Evolutionary conservation across 1,284 basidiomycete genomes (phyloP).

Genomic region (Schizopora paradoxa): DNA sequence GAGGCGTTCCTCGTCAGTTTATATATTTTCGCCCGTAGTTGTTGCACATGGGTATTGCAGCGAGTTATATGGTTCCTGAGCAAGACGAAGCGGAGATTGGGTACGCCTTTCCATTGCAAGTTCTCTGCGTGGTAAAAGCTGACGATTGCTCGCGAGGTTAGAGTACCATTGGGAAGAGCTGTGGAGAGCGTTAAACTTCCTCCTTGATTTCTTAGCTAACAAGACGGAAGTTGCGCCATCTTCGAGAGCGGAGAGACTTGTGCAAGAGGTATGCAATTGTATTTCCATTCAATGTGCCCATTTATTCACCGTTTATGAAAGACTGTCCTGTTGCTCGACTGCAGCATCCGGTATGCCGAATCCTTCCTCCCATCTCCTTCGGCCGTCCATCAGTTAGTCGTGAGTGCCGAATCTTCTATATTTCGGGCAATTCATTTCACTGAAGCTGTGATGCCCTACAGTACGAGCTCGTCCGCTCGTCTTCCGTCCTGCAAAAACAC

Average conservation of each 20-base stretch:
- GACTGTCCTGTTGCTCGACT: constrained; percentile 46
- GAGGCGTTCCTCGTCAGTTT: constrained; percentile 1
- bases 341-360: constrained; percentile 45
- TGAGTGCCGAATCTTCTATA: constrained; percentile 30
- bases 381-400: constrained; percentile 53
- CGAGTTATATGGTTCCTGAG: constrained; percentile 49
- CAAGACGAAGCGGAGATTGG: constrained; percentile 44
- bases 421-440: constrained; percentile 3
- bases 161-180: constrained; percentile 62
- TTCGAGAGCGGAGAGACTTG: constrained; percentile 45
- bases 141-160: constrained; percentile 28
- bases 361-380: constrained; percentile 44
- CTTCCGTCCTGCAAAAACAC: constrained; percentile 43
- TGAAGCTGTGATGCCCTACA: constrained; percentile 25
- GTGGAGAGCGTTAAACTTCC: constrained; percentile 49
- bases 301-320: constrained; percentile 21
- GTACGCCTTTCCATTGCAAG: constrained; percentile 29
- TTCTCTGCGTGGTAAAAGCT: neutral
- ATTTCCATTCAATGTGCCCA: neutral
- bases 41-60: constrained; percentile 48
- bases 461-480: constrained; percentile 61
- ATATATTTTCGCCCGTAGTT: constrained; percentile 32
- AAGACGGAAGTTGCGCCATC: constrained; percentile 46
- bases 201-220: constrained; percentile 48
- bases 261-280: constrained; percentile 41